A percentile compares a stretch with the other conserved stretches of the same genome.
phyloP scores from a whole-genome alignment of 1,284 basidiomycete species.

The Ceratobasidium papillatum region DNA sequence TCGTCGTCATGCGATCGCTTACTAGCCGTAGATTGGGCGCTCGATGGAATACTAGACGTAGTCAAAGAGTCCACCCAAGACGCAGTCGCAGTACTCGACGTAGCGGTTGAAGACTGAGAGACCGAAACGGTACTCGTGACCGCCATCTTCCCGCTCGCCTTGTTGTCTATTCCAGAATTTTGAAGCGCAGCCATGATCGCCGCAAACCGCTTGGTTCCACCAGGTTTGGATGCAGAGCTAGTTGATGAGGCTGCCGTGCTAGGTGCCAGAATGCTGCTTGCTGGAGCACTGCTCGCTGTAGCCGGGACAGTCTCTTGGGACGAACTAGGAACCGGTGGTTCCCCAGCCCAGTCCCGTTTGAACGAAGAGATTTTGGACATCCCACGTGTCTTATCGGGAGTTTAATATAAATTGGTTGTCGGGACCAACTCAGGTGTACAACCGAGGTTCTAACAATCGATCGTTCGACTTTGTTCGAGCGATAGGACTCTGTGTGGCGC shows the following conservation, averaged over 20 bases:
- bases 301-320: neutral
- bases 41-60: slow-evolving; percentile 6
- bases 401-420: neutral
- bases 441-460: neutral
- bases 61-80: slow-evolving; percentile 18
- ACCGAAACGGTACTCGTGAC: neutral
- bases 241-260: neutral
- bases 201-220: slow-evolving; percentile 16
- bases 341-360: slow-evolving; percentile 36
- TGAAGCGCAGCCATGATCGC: slow-evolving; percentile 37
- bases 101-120: neutral
- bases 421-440: neutral
- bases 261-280: neutral
- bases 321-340: slow-evolving; percentile 2
- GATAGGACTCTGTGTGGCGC: neutral
- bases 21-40: slow-evolving; percentile 2
- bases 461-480: neutral
- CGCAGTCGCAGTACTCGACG: neutral
- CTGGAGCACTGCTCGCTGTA: neutral
- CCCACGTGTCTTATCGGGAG: neutral
- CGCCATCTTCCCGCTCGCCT: slow-evolving; percentile 30
- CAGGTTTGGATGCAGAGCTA: neutral
- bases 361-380: slow-evolving; percentile 38
- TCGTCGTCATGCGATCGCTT: slow-evolving; percentile 30
- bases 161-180: neutral